Percentiles rank a stretch among this genome's conserved stretches.
Evolutionary conservation across 257 asterid genomes (phyloP).

Genomic region (Solanum rostratum): DNA sequence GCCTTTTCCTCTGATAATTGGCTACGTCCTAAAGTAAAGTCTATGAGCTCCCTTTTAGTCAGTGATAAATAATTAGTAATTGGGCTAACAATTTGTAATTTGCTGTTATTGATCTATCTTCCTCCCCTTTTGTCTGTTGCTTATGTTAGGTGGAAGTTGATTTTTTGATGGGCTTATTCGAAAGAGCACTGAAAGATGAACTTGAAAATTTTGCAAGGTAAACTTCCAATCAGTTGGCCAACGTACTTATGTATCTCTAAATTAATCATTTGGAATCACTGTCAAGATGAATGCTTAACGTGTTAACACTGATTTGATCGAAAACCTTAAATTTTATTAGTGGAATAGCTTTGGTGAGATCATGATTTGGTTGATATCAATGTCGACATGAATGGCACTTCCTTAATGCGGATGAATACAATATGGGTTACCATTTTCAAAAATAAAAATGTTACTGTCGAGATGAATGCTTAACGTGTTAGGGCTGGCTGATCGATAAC

Average conservation of each 20-base stretch:
- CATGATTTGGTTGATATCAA: not conserved
- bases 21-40: slow-evolving; percentile 51
- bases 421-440: too few relatives aligned
- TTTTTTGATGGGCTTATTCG: slow-evolving; percentile 21
- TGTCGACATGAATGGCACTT: not conserved
- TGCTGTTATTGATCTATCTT: not conserved
- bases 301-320: not conserved
- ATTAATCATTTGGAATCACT: not conserved
- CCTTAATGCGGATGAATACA: too few relatives aligned
- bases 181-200: slow-evolving; percentile 4
- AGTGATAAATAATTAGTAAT: not conserved
- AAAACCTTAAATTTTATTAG: not conserved
- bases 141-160: slow-evolving; percentile 18
- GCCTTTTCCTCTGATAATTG: slow-evolving; percentile 63
- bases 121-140: not conserved
- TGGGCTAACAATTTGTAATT: not conserved
- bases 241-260: not conserved
- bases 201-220: slow-evolving; percentile 12
- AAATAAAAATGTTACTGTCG: not conserved
- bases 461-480: not conserved
- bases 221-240: not conserved
- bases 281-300: not conserved
- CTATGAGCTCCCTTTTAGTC: not conserved
- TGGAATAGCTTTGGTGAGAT: not conserved
- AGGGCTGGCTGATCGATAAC: not conserved